These are phyloP conservation scores for Cicer chorassanicum DNA, from an alignment of 306 rosid species.

Conservation along the genomic window DNA sequence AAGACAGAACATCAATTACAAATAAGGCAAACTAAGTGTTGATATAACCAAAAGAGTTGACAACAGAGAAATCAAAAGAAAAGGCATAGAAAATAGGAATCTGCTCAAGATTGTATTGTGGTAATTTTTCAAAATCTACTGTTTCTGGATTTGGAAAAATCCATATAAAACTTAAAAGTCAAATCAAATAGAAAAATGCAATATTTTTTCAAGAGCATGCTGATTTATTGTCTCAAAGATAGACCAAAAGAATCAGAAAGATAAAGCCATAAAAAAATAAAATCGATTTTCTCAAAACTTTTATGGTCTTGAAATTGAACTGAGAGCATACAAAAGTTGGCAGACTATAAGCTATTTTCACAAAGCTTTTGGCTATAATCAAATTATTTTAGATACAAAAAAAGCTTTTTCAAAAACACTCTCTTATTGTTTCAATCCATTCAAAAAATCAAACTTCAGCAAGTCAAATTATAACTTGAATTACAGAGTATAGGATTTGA, in stretches of 20 bases:
- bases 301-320: conserved; percentile 11
- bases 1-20: conserved; percentile 25
- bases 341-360: background rate
- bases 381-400: background rate
- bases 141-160: conserved; percentile 5
- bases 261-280: background rate
- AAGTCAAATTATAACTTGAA: conserved; percentile 35
- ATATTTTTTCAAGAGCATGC: conserved; percentile 7
- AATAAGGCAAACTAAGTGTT: background rate
- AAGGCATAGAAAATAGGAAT: conserved; percentile 8
- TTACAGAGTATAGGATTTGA: background rate
- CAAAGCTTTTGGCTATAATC: conserved; percentile 17
- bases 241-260: background rate
- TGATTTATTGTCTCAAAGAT: background rate
- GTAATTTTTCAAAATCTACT: conserved; percentile 1
- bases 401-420: conserved; percentile 16
- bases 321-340: conserved; percentile 2
- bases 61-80: conserved; percentile 27
- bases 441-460: background rate
- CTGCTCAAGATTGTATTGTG: background rate
- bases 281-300: too few species aligned
- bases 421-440: conserved; percentile 21
- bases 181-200: conserved; percentile 30
- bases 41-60: background rate
- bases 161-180: conserved; percentile 17